A percentile compares a stretch with the other conserved stretches of the same genome.
These are phyloP conservation scores for rapeseed (Brassica napus) DNA, from an alignment of 345 rosid species.

Conservation along the genomic window DNA sequence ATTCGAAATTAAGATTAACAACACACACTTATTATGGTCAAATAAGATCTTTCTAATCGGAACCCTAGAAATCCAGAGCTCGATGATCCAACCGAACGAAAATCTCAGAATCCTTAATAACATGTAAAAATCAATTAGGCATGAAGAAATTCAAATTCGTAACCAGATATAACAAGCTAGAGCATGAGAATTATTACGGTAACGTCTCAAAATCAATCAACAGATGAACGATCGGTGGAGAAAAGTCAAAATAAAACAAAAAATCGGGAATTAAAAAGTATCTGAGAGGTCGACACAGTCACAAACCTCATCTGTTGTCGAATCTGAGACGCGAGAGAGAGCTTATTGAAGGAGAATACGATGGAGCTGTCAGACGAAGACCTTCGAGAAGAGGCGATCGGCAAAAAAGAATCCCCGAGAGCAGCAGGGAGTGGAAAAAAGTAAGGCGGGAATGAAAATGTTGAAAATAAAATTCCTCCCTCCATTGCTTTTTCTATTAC, in stretches of 20 bases:
- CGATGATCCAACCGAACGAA: slow-evolving; percentile 8
- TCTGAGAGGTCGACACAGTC: not conserved
- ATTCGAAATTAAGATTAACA: not conserved
- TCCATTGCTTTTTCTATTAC: not conserved
- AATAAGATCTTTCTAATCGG: slow-evolving; percentile 7
- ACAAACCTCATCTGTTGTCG: not conserved
- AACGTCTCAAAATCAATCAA: not conserved
- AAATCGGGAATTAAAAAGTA: not conserved
- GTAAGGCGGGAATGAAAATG: not conserved
- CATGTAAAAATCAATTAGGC: slow-evolving; percentile 4
- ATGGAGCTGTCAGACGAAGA: not conserved
- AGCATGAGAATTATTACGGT: not conserved
- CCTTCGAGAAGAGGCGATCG: not conserved
- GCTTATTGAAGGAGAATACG: not conserved
- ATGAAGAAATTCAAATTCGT: not conserved
- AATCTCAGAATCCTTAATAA: not conserved
- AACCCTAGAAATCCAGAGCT: slow-evolving; percentile 28
- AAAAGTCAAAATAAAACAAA: not conserved
- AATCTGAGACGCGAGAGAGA: slow-evolving; percentile 4
- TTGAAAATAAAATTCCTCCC: not conserved
- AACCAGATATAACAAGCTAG: not conserved
- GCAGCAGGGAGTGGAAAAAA: not conserved
- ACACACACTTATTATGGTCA: too few relatives aligned
- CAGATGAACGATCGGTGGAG: not conserved
- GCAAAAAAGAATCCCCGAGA: not conserved